phyloP scores from a whole-genome alignment of 805 yeast species.

The Spathaspora hagerdaliae region DNA sequence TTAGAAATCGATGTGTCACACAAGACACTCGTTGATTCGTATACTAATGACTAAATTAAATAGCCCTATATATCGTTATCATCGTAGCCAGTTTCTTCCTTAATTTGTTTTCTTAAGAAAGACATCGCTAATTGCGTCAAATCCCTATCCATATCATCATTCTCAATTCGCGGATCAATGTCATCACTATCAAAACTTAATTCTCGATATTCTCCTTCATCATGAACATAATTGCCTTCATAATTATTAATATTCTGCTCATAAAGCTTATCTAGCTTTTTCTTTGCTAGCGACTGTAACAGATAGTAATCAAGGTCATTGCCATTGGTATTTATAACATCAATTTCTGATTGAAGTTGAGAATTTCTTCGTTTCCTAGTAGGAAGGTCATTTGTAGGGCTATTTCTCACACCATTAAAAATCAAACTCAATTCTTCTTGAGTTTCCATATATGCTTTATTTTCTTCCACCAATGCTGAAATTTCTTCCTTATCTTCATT shows the following conservation, averaged over 20 bases:
- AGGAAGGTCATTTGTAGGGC: not conserved
- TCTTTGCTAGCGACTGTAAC: constrained; percentile 18
- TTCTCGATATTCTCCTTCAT: constrained; percentile 12
- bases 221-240: constrained; percentile 3
- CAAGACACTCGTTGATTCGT: no score
- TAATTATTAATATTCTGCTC: constrained; percentile 4
- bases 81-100: not conserved
- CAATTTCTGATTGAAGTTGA: not conserved
- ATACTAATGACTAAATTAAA: no score
- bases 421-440: not conserved
- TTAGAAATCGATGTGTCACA: no score
- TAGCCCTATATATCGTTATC: no score
- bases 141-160: constrained; percentile 17
- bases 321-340: constrained; percentile 3
- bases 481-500: constrained; percentile 43
- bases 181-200: constrained; percentile 2
- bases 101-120: constrained; percentile 3
- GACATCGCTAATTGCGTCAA: constrained; percentile 4
- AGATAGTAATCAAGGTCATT: constrained; percentile 24
- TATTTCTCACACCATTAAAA: not conserved
- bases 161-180: not conserved
- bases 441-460: constrained; percentile 8
- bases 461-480: constrained; percentile 26
- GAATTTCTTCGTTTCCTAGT: not conserved
- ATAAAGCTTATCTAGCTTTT: constrained; percentile 19